These are phyloP conservation scores for Fusarium subtropicale DNA, from an alignment of 2,329 filamentous ascomycete species.

Conservation along the genomic window DNA sequence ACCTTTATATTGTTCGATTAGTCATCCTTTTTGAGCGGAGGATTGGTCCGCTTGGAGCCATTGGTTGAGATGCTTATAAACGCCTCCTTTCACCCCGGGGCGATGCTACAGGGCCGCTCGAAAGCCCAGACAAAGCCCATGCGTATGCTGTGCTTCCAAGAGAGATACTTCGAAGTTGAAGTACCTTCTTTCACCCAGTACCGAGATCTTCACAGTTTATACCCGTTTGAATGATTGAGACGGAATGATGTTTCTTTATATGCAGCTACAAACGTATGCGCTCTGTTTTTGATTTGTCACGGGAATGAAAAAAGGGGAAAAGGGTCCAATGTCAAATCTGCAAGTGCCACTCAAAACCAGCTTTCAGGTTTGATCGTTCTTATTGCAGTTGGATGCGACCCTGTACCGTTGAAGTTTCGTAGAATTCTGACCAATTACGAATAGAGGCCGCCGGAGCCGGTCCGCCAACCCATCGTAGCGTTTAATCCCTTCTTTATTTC, in stretches of 20 bases:
- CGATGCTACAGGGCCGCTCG: neutral
- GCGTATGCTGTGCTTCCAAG: neutral
- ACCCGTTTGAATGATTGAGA: neutral
- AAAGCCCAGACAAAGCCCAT: neutral
- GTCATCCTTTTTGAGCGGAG: neutral
- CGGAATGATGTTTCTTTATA: conserved; percentile 19
- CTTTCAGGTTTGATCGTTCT: neutral
- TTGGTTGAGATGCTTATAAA: neutral
- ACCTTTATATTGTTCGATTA: neutral
- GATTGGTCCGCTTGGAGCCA: neutral
- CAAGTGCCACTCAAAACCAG: conserved; percentile 3
- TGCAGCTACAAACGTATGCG: too few species aligned
- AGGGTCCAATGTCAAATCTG: neutral
- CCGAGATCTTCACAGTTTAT: neutral
- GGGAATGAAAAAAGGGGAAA: neutral
- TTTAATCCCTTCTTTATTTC: neutral
- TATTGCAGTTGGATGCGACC: neutral
- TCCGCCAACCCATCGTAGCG: neutral
- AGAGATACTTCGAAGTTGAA: neutral
- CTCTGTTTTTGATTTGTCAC: conserved; percentile 3
- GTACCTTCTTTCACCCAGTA: neutral
- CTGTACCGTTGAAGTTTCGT: neutral
- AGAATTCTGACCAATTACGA: neutral
- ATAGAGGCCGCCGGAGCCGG: neutral
- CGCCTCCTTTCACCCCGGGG: neutral